Base-by-base conservation (phyloP, 2,329 filamentous ascomycete species). In the Penicillium sp. region DNA sequence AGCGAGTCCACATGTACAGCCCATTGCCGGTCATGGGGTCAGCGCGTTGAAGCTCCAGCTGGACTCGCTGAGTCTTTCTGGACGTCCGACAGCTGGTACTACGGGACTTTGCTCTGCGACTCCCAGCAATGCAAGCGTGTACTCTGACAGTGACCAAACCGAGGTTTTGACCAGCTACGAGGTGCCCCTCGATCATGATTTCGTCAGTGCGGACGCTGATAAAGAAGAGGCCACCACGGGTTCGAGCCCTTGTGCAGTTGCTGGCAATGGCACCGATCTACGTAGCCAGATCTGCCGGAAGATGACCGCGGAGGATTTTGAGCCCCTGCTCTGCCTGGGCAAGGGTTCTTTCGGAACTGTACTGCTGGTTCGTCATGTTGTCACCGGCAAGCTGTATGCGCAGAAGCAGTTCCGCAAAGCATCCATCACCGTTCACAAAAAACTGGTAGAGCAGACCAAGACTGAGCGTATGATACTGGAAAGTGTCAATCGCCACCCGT, bases 331-430 rank as follows among this genome's bases (percentile, higher is more conserved):
- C 46, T 97, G 93, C 73, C 87, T 99, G 19, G 95, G 95, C 52
- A 97, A 97, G 71, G 94, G 94, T 45, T 92, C 94, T 13, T 99
- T 94, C 71, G 94, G 94, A 31, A 99, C 93, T 0, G 95, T 99
- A 10, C 79, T 96, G 42, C 83, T 99, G 24, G 95, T 99, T 57
- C 94, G 92, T 76, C 93, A 99, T 77, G 86, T 86, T 47, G 79
- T 85, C 26, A 97, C 92, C 2, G 94, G 94, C 37, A 87, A 90
- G 39, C 83, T 99, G 5, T 99, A 92, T 69, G 95, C 94, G 1
- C 95, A 99, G 78, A 99, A 99, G 79, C 93, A 97, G 75, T 94
- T 99, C 77, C 94, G 93, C 73, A 99, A 99, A 77, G 94, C 95
- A 0, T 96, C 92, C 8, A 80, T 99, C 48, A 91, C 92, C 1